phyloP scores from a whole-genome alignment of 108 stramenopile species.

The Ochromonas danica region DNA sequence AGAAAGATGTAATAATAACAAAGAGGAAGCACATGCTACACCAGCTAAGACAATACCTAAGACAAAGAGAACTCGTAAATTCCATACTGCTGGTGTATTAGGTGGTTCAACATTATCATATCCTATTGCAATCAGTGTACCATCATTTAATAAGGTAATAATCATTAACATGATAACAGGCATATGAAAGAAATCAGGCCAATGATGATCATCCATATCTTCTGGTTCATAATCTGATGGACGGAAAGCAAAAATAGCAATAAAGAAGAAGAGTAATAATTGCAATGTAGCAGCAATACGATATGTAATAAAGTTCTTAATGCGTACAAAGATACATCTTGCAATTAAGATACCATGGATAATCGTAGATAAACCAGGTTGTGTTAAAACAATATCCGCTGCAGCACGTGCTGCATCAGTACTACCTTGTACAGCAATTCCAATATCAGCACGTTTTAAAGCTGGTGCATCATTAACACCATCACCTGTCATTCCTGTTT shows the following conservation, averaged over 20 bases:
- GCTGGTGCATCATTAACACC: constrained; percentile 87
- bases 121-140: constrained; percentile 73
- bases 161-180: constrained; percentile 69
- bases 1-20: constrained; percentile 26
- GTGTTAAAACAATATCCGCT: constrained; percentile 75
- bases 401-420: constrained; percentile 86
- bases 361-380: constrained; percentile 72
- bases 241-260: constrained; percentile 61
- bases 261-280: constrained; percentile 62
- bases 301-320: constrained; percentile 31
- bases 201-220: constrained; percentile 7
- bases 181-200: constrained; percentile 50
- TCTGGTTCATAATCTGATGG: constrained; percentile 46
- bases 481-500: constrained; percentile 79
- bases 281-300: constrained; percentile 70
- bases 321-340: constrained; percentile 70
- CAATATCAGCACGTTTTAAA: constrained; percentile 70
- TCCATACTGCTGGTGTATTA: constrained; percentile 24
- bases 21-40: constrained; percentile 42
- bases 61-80: constrained; percentile 37
- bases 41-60: constrained; percentile 38
- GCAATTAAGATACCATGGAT: constrained; percentile 71
- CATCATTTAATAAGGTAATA: constrained; percentile 81
- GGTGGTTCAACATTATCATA: constrained; percentile 61
- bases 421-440: constrained; percentile 74